Base-by-base conservation (phyloP, 805 yeast species). In the Candida methanosorbosa region DNA sequence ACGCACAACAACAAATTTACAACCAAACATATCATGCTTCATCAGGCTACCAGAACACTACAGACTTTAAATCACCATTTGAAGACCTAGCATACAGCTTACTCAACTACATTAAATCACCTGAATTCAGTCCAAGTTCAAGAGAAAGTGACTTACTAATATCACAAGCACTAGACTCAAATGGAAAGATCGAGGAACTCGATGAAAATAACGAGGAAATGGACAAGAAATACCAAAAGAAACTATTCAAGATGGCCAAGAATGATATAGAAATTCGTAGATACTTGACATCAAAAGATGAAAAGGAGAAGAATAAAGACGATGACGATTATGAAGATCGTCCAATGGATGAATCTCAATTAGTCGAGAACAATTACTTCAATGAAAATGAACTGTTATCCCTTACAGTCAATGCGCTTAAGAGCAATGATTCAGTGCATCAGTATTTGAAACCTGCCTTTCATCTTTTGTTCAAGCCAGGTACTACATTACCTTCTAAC, bases 331-430 rank as follows among this genome's bases (percentile, higher is more conserved):
- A 41, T 18, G 27, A 15, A 8, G 19, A 33, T n/a, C 24, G 40
- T 4, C 56, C 62, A 9, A 44, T 59, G 59, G 64, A 59, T 38
- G 64, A 59, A 39, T 55, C 63, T 3, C 63, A 57, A 32, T 27
- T 52, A 18, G 38, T 58, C 14, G 63, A 58, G 39, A 54, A 55
- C 32, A 36, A 36, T 9, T 39, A 48, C n/a, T 27, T 49, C 9
- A 33, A 51, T 1, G 61, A 57, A 12, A 23, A 39, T 2, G 59
- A 56, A 35, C 31, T 57, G 8, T 15, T 35, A 14, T 16, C 28
- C 3, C 30, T 55, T 6, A 19, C 34, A 7, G 28, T 50, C 7
- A 31, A 33, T 24, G 21, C 23, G 9, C 41, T 52, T 18, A 45
- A 49, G 29, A 39, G 49, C 2, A 48, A 41, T 16, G n/a, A n/a